Conservation (phyloP, 2,329 filamentous ascomycete genomes). For the Onygena corvina region DNA sequence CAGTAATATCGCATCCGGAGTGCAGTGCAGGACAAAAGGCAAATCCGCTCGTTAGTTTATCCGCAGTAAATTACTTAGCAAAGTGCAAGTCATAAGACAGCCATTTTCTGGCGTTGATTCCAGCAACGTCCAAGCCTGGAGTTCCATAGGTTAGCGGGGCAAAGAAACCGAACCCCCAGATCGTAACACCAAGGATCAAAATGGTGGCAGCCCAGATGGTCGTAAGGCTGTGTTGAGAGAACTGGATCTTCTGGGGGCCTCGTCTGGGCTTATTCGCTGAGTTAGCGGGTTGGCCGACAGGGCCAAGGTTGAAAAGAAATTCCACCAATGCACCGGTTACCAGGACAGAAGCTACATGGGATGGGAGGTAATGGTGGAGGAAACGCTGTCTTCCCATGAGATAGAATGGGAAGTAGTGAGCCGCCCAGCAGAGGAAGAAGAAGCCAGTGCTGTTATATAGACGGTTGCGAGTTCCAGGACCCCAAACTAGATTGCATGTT, state of each 20-base stretch:
- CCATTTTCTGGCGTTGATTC: conserved; percentile 82
- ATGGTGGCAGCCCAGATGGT: conserved; percentile 65
- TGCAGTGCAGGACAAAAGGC: too few relatives aligned
- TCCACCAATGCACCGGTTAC: conserved; percentile 86
- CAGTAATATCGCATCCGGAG: not conserved
- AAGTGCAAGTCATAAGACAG: conserved; percentile 96
- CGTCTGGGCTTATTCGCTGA: conserved; percentile 26
- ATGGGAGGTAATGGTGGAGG: conserved; percentile 92
- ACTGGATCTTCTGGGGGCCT: conserved; percentile 49
- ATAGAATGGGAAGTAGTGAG: conserved; percentile 94
- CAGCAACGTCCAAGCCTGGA: conserved; percentile 67
- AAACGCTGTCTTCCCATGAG: conserved; percentile 97
- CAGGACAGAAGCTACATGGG: conserved; percentile 78
- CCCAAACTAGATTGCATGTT: conserved; percentile 27
- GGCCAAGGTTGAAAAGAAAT: conserved; percentile 89
- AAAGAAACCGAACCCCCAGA: conserved; percentile 84
- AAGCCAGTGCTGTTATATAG: conserved; percentile 98
- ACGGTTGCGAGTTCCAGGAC: conserved; percentile 69
- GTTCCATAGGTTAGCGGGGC: conserved; percentile 90
- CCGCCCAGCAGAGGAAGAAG: conserved; percentile 96
- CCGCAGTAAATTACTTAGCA: conserved; percentile 61
- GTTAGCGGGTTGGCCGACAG: conserved; percentile 39
- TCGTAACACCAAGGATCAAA: conserved; percentile 55
- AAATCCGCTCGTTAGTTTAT: too few relatives aligned
- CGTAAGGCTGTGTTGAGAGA: conserved; percentile 64